Base-by-base conservation (phyloP, 1,284 basidiomycete species). In the Cryptococcus sp. region DNA sequence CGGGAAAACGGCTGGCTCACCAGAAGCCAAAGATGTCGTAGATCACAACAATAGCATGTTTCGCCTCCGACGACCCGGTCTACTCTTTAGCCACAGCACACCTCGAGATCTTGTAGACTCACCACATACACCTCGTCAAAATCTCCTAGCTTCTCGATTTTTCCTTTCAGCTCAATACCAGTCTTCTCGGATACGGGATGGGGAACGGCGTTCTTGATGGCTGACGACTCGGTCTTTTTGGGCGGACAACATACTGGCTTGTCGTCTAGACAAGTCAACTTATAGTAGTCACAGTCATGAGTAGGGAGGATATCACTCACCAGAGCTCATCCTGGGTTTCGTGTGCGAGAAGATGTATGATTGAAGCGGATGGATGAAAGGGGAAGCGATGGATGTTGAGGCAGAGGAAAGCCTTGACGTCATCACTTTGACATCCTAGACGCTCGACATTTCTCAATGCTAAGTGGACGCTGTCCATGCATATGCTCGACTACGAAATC, bases 21-120 rank as follows among this genome's bases (percentile, higher is more conserved):
- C 68, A 68, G 47, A 70, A 67, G 2, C 68, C 68, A 49, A 70
- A 70, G 51, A 70, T 65, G 28, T 63, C 62, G 36, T 59, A 61
- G 3, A 61, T 51, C 26, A 66, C 63, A 1, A 70, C 62, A 11
- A 66, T 46, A 3, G 68, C 68, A 41, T 65, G 60, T 21, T 65
- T 60, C 12, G 63, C 61, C 18, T 58, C 47, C 3, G 64, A 60
- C 1, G 62, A 58, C 4, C 68, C 68, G 22, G 62, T 63, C 63
- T 66, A 21, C 7, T 9, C 12, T 39, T 51, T 38, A 54, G 44
- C 38, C 2, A 3, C 5, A 24, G 10, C 16, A 25, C 25, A 5
- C 18, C 21, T 16, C n/a, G 24, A 19, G 14, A 22, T 9, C 5
- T 25, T 10, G 18, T 10, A 4, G 2, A 55, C 61, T 23, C 39